Evolutionary conservation across 306 rosid species (phyloP), one percentile per base, ranked within the genome.

Genomic region (Canavalia gladiata): DNA sequence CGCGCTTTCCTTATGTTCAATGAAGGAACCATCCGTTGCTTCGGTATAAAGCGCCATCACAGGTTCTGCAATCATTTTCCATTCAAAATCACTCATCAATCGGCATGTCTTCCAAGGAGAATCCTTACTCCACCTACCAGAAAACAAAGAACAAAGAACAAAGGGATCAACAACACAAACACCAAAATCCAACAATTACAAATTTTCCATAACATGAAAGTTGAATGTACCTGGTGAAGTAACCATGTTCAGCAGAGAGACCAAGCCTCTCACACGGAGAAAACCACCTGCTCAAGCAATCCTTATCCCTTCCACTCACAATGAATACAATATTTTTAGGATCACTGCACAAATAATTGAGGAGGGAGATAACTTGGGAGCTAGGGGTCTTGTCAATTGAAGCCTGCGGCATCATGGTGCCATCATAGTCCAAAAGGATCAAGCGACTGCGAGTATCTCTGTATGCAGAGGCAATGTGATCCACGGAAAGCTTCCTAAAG

Each of bases 391-490:
- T 89, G 82, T 87, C 68, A 0, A 81, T 84, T 0, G 84, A 81
- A 0, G 69, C 65, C 58, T 89, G 85, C 0, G 97, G 89, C 87
- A 82, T 86, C 88, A 92, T 87, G 18, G 97, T 92, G 12, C 97
- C 97, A 75, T 92, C 97, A 77, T 90, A 92, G 62, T 92, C 97
- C 86, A 92, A 79, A 72, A 92, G 86, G 80, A 92, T 92, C 88
- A 92, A 80, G 60, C 97, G 50, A 49, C 75, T 89, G 3, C 62
- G 83, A 5, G 93, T 62, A 7, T 78, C 83, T 30, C 47, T 89
- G 3, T 92, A 92, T 0, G 87, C 81, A 71, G 69, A 11, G 6
- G 49, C 83, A 75, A 85, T 81, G 71, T 73, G 51, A 35, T 87
- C 88, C 37, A 82, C 88, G 0, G 77, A 79, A 30, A 92, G 93